These are phyloP conservation scores for Chionographis japonica DNA, from an alignment of 106 monocot species.

Conservation along the genomic window DNA sequence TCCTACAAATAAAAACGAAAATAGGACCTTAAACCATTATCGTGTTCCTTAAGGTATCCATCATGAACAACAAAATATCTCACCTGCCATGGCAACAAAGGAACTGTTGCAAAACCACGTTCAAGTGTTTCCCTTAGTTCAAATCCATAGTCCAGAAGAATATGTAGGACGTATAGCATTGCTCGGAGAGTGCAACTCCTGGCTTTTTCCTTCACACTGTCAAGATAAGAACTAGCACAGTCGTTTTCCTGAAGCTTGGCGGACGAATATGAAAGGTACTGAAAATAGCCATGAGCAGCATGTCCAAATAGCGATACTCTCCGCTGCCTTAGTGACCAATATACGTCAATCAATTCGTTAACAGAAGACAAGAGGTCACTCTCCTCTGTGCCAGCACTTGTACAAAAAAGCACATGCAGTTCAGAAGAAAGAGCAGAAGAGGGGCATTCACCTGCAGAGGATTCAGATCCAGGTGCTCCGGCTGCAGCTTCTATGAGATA, in stretches of 20 bases:
- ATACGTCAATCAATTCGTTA: conserved; percentile 62
- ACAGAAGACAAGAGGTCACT: conserved; percentile 26
- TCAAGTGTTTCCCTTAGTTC: conserved; percentile 74
- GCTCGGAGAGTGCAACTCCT: conserved; percentile 56
- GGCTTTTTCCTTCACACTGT: conserved; percentile 42
- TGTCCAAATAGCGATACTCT: conserved; percentile 84
- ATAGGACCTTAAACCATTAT: conserved; percentile 11
- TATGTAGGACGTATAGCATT: conserved; percentile 71
- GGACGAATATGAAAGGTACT: conserved; percentile 76
- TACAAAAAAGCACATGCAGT: conserved; percentile 38
- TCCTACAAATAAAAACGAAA: conserved; percentile 43
- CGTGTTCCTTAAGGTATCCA: background rate
- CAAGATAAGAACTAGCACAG: conserved; percentile 11
- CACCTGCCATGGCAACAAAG: conserved; percentile 91
- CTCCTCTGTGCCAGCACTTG: conserved; percentile 20
- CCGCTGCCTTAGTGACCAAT: conserved; percentile 71
- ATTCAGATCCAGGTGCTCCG: conserved; percentile 55
- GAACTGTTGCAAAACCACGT: conserved; percentile 54
- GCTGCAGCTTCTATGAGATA: conserved; percentile 64
- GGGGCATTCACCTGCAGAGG: conserved; percentile 46
- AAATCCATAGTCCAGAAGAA: conserved; percentile 79
- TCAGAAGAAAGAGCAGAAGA: conserved; percentile 52
- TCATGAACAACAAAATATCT: conserved; percentile 4
- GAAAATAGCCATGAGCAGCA: conserved; percentile 85
- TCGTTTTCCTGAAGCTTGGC: conserved; percentile 28